Evolutionary conservation across 352 stramenopile species (phyloP), one percentile per base, ranked within the genome.

Genomic region (Globisporangium iwayamae): DNA sequence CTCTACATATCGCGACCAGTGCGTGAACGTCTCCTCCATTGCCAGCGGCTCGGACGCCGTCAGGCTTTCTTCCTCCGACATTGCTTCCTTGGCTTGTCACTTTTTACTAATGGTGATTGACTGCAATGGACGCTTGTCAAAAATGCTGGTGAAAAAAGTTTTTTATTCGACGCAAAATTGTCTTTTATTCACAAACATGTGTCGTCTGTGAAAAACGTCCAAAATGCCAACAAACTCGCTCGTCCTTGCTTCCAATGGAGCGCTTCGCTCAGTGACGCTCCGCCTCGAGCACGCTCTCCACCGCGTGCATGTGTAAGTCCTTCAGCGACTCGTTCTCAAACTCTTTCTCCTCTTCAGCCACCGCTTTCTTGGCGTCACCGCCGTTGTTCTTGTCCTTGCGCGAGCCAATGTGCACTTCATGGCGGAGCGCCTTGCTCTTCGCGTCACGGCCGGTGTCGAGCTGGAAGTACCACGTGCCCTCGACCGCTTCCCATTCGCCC

Each of bases 21-120:
- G 83, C 45, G 83, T 92, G 71, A 92, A 92, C 56, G 69, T 83
- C 36, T 82, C 72, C 71, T 92, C 83, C 70, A 88, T 85, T n/a
- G 72, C 79, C 16, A 89, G 72, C 62, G 80, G 73, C 70, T 82
- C 76, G 9, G 76, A 88, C 63, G 65, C 51, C 16, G 77, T 84
- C 63, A 89, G 39, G 45, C 71, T 68, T 48, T 87, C 76, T 62
- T 90, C 76, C 63, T 87, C 80, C 47, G 78, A 79, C 81, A 89
- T 87, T 87, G 10, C 63, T 3, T 36, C 32, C 41, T 43, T 58
- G n/a, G 46, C 11, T 61, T 41, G 28, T 59, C 47, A 54, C 45
- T 20, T 36, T 20, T 25, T 30, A 10, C 34, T 10, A 38, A 38
- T 38, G 34, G 34, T 38, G 9, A 38, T 38, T 10, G 34, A 38